Evolutionary conservation across 2,329 filamentous ascomycete species (phyloP).

Genomic region (Monascus ruber): DNA sequence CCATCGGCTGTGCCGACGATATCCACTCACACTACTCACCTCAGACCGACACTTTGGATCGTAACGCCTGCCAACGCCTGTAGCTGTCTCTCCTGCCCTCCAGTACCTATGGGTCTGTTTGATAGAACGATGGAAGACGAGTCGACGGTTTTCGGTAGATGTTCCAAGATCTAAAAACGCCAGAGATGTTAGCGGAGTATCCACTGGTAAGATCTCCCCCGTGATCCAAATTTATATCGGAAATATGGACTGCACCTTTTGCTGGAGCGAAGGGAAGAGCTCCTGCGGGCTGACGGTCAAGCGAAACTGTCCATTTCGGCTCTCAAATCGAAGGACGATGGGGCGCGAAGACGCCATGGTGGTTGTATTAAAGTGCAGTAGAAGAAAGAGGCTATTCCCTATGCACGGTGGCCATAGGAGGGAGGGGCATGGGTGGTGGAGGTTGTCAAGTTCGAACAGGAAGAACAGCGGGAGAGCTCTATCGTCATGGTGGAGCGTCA

Average conservation of each 20-base stretch:
- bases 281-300: constrained; percentile 64
- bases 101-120: constrained; percentile 47
- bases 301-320: constrained; percentile 85
- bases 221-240: too few relatives aligned
- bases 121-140: constrained; percentile 47
- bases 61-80: constrained; percentile 42
- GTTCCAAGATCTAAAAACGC: too few relatives aligned
- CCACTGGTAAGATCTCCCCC: too few relatives aligned
- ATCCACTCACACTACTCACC: constrained; percentile 25
- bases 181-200: too few relatives aligned
- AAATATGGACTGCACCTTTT: constrained; percentile 23
- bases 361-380: not conserved
- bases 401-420: not conserved
- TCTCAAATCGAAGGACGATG: constrained; percentile 80
- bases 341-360: constrained; percentile 29
- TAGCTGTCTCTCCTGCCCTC: constrained; percentile 44
- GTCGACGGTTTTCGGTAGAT: constrained; percentile 40
- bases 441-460: constrained; percentile 1
- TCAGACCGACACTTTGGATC: constrained; percentile 47
- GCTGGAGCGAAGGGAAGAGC: constrained; percentile 52
- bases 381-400: too few relatives aligned
- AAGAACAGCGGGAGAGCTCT: constrained; percentile 10
- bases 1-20: not conserved
- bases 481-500: constrained; percentile 12
- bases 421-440: not conserved